phyloP scores from a whole-genome alignment of 192 early-diverging fungal genomes.

The Gonapodya sp. region DNA sequence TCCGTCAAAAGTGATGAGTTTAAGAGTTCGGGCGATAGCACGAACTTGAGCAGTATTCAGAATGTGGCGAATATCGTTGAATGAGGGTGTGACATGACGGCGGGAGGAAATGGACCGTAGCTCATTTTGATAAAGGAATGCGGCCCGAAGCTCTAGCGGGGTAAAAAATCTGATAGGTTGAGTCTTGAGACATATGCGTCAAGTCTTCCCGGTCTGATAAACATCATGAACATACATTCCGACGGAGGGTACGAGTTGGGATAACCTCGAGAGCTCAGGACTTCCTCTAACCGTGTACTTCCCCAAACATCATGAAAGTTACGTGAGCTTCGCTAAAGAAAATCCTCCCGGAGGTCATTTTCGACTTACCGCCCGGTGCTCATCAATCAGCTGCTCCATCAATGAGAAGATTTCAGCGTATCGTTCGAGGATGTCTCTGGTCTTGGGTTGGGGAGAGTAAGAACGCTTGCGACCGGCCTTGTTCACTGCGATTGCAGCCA shows the following conservation, averaged over 20 bases:
- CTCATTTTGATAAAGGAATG: slow-evolving; percentile 61
- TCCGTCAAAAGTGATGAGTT: slow-evolving; percentile 86
- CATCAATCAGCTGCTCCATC: slow-evolving; percentile 71
- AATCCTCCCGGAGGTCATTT: slow-evolving; percentile 18
- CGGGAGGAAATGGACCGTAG: slow-evolving; percentile 62
- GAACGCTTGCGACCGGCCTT: slow-evolving; percentile 15
- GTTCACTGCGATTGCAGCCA: slow-evolving; percentile 21
- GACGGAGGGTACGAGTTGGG: slow-evolving; percentile 64
- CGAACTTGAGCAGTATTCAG: slow-evolving; percentile 82
- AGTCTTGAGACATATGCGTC: too few relatives aligned
- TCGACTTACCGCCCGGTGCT: slow-evolving; percentile 26
- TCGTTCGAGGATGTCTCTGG: slow-evolving; percentile 44
- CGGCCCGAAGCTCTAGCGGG: slow-evolving; percentile 57
- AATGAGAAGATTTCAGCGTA: slow-evolving; percentile 70
- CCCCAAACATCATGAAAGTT: too few relatives aligned
- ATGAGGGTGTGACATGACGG: slow-evolving; percentile 77
- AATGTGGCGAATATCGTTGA: slow-evolving; percentile 84
- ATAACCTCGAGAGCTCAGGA: slow-evolving; percentile 64
- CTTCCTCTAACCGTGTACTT: slow-evolving; percentile 33
- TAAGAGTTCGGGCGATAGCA: slow-evolving; percentile 59
- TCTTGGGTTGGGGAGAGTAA: slow-evolving; percentile 30
- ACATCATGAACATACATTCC: slow-evolving; percentile 32
- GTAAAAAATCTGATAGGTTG: slow-evolving; percentile 60
- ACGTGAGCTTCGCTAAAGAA: slow-evolving; percentile 38
- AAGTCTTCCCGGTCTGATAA: too few relatives aligned